Conservation (phyloP, 192 early-diverging fungal genomes). For the Backusella luteola region DNA sequence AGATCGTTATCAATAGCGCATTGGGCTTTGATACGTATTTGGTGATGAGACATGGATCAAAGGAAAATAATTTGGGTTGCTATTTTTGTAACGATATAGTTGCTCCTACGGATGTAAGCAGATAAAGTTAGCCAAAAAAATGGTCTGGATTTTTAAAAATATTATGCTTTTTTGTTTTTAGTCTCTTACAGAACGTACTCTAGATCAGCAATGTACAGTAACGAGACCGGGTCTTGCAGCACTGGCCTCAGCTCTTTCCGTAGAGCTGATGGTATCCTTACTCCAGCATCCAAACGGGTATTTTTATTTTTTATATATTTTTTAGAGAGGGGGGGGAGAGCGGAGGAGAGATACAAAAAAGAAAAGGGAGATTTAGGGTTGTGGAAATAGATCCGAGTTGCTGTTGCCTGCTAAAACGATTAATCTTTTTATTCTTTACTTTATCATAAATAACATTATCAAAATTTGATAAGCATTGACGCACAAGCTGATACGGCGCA, state of each 20-base stretch:
- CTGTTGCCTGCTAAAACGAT: not conserved
- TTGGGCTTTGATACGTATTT: slow-evolving; percentile 95
- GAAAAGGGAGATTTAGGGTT: not conserved
- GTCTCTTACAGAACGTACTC: slow-evolving; percentile 88
- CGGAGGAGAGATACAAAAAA: not conserved
- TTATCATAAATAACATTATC: not conserved
- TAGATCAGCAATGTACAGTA: slow-evolving; percentile 99
- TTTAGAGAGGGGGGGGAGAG: not conserved
- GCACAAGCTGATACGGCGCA: slow-evolving; percentile 50
- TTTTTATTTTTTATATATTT: not conserved
- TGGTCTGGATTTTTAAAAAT: not conserved
- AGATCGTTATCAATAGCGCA: slow-evolving; percentile 90
- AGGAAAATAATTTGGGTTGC: slow-evolving; percentile 71
- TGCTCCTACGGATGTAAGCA: slow-evolving; percentile 84
- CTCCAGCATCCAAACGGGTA: slow-evolving; percentile 83
- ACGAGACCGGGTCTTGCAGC: slow-evolving; percentile 94
- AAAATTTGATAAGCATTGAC: slow-evolving; percentile 35
- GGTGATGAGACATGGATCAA: slow-evolving; percentile 92
- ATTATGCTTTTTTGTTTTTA: slow-evolving; percentile 20
- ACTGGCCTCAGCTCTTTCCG: slow-evolving; percentile 81
- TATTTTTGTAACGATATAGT: slow-evolving; percentile 99
- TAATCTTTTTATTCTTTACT: not conserved
- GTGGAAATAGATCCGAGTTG: not conserved
- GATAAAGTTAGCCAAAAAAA: not conserved
- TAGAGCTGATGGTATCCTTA: slow-evolving; percentile 87